Evolutionary conservation across 768 basidiomycete species (phyloP).

Genomic region (Auricularia sp.): DNA sequence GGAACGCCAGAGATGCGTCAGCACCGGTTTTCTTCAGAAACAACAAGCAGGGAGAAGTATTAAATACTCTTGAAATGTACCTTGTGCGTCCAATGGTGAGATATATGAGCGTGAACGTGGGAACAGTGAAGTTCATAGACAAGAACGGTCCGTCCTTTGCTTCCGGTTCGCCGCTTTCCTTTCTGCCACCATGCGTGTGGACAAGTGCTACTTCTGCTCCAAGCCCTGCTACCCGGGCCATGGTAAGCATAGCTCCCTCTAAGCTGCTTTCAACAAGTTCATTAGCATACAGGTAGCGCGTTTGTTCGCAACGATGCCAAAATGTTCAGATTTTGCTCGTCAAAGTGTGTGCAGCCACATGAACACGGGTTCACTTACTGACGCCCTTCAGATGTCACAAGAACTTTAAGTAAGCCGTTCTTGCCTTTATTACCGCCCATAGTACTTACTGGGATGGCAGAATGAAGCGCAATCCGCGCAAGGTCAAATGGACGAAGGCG

Average conservation of each 20-base stretch:
- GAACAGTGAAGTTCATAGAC: too few relatives aligned
- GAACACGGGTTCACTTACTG: conserved; percentile 3
- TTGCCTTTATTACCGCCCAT: background rate
- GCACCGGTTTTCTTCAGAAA: too few relatives aligned
- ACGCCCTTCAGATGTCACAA: conserved; percentile 71
- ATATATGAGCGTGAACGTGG: too few relatives aligned
- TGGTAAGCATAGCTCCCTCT: conserved; percentile 35
- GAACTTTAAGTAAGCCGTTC: conserved; percentile 81
- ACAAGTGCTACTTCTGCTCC: conserved; percentile 98
- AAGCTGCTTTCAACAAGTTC: too few relatives aligned
- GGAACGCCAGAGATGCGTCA: too few relatives aligned
- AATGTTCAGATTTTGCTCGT: conserved; percentile 94
- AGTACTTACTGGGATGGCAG: conserved; percentile 27
- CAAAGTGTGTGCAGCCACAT: conserved; percentile 54
- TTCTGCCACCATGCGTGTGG: conserved; percentile 63
- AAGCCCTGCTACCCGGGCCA: conserved; percentile 95
- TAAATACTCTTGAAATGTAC: too few relatives aligned
- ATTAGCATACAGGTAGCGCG: conserved; percentile 50
- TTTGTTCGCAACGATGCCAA: conserved; percentile 98
- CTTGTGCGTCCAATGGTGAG: too few relatives aligned
- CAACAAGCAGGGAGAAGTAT: too few relatives aligned
- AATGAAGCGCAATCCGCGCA: conserved; percentile 99
- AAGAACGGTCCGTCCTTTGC: too few relatives aligned
- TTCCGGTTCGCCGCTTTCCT: background rate
- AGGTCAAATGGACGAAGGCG: conserved; percentile 98